Evolutionary conservation across 1,284 basidiomycete species (phyloP).

Genomic region (Grifola frondosa): DNA sequence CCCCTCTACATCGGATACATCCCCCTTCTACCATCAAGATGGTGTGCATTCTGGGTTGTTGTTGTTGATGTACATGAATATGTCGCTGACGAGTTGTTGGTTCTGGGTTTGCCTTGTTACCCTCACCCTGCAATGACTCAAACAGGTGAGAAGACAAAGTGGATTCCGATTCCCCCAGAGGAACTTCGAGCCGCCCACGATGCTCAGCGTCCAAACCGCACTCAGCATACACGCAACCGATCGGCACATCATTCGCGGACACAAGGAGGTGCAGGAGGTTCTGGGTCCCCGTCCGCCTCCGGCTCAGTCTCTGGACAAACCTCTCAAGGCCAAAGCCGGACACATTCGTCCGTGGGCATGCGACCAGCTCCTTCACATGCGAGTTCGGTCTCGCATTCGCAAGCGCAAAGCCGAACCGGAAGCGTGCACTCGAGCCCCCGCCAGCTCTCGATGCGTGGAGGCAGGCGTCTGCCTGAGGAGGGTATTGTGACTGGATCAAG

Average conservation of each 20-base stretch:
- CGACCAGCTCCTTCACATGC: slow-evolving; percentile 22
- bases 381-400: slow-evolving; percentile 40
- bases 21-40: no score
- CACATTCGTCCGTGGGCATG: slow-evolving; percentile 26
- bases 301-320: slow-evolving; percentile 24
- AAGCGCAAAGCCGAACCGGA: slow-evolving; percentile 40
- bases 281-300: slow-evolving; percentile 20
- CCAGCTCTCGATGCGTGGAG: slow-evolving; percentile 30
- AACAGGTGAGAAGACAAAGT: slow-evolving; percentile 56
- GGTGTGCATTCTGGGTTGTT: no score
- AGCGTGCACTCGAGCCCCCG: slow-evolving; percentile 46
- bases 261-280: slow-evolving; percentile 7
- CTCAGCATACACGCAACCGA: slow-evolving; percentile 20
- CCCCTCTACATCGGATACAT: no score
- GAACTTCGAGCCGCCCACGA: slow-evolving; percentile 59
- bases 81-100: slow-evolving; percentile 13
- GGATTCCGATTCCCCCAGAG: slow-evolving; percentile 55
- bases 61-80: no score
- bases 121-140: slow-evolving; percentile 6
- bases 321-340: slow-evolving; percentile 37
- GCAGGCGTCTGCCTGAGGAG: slow-evolving; percentile 28
- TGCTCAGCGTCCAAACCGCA: slow-evolving; percentile 29
- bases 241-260: slow-evolving; percentile 5
- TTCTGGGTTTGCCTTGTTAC: slow-evolving; percentile 9
- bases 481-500: slow-evolving; percentile 2